A percentile compares a stretch with the other conserved stretches of the same genome.
phyloP scores from a whole-genome alignment of 768 basidiomycete species.

The Lentinula raphanica region DNA sequence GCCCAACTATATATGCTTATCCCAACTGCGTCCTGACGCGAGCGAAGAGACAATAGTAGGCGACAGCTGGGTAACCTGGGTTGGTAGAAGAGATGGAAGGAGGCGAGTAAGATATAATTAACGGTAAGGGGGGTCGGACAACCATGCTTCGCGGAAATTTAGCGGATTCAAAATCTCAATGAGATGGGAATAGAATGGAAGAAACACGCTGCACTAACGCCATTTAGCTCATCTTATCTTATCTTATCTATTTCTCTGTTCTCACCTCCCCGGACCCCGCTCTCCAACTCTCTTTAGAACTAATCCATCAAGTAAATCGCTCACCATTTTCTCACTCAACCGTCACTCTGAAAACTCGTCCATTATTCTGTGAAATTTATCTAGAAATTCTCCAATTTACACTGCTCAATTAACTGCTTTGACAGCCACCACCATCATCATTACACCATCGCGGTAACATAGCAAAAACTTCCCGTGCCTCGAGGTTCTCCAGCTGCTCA shows the following conservation, averaged over 20 bases:
- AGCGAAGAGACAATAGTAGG: neutral
- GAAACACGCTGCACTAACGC: neutral
- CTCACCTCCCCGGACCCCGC: neutral
- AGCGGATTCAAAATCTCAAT: neutral
- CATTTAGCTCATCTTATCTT: neutral
- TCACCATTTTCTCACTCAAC: too few species aligned
- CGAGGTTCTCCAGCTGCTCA: neutral
- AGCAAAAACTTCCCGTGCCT: neutral
- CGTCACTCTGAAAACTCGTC: too few species aligned
- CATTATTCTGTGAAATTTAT: too few species aligned
- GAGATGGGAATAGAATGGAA: neutral
- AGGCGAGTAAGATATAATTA: neutral
- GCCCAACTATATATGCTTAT: neutral
- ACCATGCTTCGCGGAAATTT: neutral
- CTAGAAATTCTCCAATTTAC: neutral
- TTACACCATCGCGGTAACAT: neutral
- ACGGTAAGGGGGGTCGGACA: neutral
- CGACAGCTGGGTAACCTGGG: too few species aligned
- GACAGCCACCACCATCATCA: conserved; percentile 11
- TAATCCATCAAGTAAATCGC: too few species aligned
- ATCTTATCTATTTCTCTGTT: neutral
- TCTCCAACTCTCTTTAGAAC: too few species aligned
- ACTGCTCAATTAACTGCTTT: neutral
- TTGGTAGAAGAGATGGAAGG: neutral
- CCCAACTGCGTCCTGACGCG: neutral